A percentile compares a stretch with the other conserved stretches of the same genome.
Evolutionary conservation across 1,284 basidiomycete genomes (phyloP).

Genomic region (Apiotrichum laibachii): DNA sequence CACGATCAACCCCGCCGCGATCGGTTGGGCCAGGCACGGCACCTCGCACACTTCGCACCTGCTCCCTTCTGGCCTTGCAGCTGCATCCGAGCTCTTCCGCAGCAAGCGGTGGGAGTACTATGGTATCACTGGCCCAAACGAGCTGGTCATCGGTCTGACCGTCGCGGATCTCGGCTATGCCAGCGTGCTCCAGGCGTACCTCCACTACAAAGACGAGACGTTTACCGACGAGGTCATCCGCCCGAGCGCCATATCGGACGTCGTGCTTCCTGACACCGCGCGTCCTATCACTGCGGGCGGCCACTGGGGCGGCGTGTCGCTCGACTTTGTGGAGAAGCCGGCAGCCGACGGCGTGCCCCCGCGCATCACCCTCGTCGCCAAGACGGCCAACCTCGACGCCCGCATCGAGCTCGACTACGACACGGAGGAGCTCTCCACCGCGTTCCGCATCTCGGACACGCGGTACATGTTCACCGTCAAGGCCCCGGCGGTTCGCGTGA

Average conservation of each 20-base stretch:
- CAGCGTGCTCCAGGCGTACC: slow-evolving; percentile 5
- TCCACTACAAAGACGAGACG: background rate
- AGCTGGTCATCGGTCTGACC: slow-evolving; percentile 6
- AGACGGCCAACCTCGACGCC: background rate
- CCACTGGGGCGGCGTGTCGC: background rate
- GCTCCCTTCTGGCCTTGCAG: too few species aligned
- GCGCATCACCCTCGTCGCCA: background rate
- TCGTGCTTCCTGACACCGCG: background rate
- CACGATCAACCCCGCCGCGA: too few species aligned
- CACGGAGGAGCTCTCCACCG: slow-evolving; percentile 9
- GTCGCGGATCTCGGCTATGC: slow-evolving; percentile 12
- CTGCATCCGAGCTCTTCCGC: slow-evolving; percentile 1
- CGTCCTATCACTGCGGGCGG: slow-evolving; percentile 1
- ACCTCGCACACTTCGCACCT: too few species aligned
- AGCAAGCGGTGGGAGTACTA: slow-evolving; percentile 14
- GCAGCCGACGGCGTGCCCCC: background rate
- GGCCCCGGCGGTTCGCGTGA: background rate
- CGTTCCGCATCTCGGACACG: slow-evolving; percentile 2
- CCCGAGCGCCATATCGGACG: background rate
- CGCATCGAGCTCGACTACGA: slow-evolving; percentile 4
- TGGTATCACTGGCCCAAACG: slow-evolving; percentile 1
- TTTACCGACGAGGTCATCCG: background rate
- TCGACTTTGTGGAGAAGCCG: slow-evolving; percentile 1
- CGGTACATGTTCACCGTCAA: slow-evolving; percentile 12
- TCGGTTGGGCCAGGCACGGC: too few species aligned